Percentiles rank a stretch among this genome's conserved stretches.
phyloP scores from a whole-genome alignment of 495 filamentous ascomycete genomes.

The Aspergillus hancockii region DNA sequence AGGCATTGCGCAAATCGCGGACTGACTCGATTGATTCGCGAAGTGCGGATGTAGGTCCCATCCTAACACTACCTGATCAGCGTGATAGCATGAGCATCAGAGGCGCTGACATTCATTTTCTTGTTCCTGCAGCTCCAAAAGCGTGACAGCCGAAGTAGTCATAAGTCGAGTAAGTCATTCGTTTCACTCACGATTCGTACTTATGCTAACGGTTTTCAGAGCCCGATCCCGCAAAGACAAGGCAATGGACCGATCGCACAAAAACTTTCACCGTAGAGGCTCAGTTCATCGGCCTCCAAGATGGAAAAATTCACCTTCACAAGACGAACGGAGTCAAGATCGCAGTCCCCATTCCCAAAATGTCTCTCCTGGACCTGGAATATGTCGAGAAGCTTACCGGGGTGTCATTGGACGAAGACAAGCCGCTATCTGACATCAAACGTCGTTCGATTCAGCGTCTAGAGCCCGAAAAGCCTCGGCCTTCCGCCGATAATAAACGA shows the following conservation, averaged over 20 bases:
- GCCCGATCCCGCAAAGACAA: conserved; percentile 79
- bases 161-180: conserved; percentile 74
- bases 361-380: conserved; percentile 92
- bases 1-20: conserved; percentile 63
- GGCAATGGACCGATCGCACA: conserved; percentile 91
- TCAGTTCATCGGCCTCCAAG: conserved; percentile 85
- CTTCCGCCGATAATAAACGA: conserved; percentile 21
- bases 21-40: conserved; percentile 56
- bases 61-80: not conserved
- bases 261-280: conserved; percentile 97
- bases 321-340: conserved; percentile 98
- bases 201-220: conserved; percentile 51
- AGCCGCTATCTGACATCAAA: conserved; percentile 79
- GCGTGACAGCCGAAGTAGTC: conserved; percentile 63
- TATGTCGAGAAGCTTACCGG: conserved; percentile 87
- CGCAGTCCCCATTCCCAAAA: conserved; percentile 90
- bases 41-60: conserved; percentile 62
- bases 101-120: conserved; percentile 43
- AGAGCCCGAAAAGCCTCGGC: conserved; percentile 25
- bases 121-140: conserved; percentile 74
- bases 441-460: conserved; percentile 40
- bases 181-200: not conserved
- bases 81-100: not conserved
- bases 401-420: conserved; percentile 93
- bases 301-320: conserved; percentile 97